Conservation (phyloP, 2,329 filamentous ascomycete species). For the Hypoxylon sp. region DNA sequence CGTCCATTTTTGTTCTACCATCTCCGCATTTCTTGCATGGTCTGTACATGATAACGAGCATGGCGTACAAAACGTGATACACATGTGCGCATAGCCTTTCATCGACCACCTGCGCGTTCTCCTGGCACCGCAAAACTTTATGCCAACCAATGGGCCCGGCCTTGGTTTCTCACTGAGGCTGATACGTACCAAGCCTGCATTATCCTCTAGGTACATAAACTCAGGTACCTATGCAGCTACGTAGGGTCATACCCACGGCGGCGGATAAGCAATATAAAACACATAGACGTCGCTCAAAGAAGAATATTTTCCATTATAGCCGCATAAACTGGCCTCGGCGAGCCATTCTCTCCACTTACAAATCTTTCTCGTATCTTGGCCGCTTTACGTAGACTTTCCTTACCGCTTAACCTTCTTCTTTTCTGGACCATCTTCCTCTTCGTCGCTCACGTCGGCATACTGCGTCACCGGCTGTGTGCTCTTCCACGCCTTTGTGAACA, state of each 20-base stretch:
- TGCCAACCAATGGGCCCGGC: slow-evolving; percentile 12
- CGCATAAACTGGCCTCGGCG: slow-evolving; percentile 11
- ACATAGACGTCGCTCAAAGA: slow-evolving; percentile 2
- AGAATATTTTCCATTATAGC: slow-evolving; percentile 6
- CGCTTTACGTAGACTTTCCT: slow-evolving; percentile 31
- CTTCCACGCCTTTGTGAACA: slow-evolving; percentile 95
- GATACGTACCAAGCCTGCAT: slow-evolving; percentile 3
- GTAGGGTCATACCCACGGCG: slow-evolving; percentile 15
- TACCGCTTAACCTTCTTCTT: slow-evolving; percentile 68
- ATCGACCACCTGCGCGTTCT: slow-evolving; percentile 5
- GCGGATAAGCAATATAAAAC: slow-evolving; percentile 7
- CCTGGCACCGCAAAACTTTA: neutral
- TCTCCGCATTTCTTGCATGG: too few species aligned
- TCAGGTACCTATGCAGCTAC: neutral
- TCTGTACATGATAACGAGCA: too few species aligned
- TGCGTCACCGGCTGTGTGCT: slow-evolving; percentile 91
- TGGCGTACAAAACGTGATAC: too few species aligned
- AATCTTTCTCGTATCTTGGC: slow-evolving; percentile 1
- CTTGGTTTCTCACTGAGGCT: slow-evolving; percentile 14
- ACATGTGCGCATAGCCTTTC: neutral
- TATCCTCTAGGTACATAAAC: too few species aligned
- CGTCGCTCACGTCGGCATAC: slow-evolving; percentile 88
- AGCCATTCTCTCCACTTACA: slow-evolving; percentile 6
- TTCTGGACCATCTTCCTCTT: slow-evolving; percentile 75
- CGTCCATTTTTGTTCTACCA: too few species aligned